Base-by-base conservation (phyloP, 1,284 basidiomycete species). In the Fomes fomentarius region DNA sequence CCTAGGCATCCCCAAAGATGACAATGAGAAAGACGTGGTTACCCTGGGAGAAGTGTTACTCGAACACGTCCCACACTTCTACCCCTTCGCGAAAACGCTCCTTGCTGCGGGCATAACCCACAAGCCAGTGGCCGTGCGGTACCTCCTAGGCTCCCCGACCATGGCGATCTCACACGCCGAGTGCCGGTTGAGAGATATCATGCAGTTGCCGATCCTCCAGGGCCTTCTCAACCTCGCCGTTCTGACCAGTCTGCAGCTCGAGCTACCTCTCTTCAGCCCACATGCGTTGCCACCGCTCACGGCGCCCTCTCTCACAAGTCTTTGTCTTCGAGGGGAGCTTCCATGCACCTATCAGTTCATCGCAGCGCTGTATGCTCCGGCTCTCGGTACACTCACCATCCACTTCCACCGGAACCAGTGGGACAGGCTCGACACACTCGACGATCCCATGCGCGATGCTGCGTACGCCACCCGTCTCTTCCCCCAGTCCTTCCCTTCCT, bases 241-340 rank as follows among this genome's bases (percentile, higher is more conserved):
- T 8, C 42, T 58, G n/a, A 52, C 46, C 11, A 47, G 50, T 33
- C 47, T 49, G 28, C 49, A 52, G 21, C 43, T 58, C 24, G 46
- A 48, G 17, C 21, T 58, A 22, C 57, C 57, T n/a, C 17, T 22
- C 10, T 54, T 54, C 40, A 41, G 49, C 37, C 11, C 31, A 22
- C 30, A 48, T 1, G 12, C 19, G 3, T 45, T 54, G 28, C 52
- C 49, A 4, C 30, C 22, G 4, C 38, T 37, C 37, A 41, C 42
- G 14, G 17, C 21, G 31, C 33, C 22, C 31, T 34, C 40, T 25
- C 40, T 43, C 17, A 43, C 48, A 3, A n/a, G 24, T 14, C 26
- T 58, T 28, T 33, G 28, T n/a, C 4, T 58, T 30, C 56, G 52
- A 40, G 56, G 56, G 19, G 56, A 54, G 37, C 40, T 58, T 12